Conservation (phyloP, 2,329 filamentous ascomycete species). For the Stachybotrys chartarum region DNA sequence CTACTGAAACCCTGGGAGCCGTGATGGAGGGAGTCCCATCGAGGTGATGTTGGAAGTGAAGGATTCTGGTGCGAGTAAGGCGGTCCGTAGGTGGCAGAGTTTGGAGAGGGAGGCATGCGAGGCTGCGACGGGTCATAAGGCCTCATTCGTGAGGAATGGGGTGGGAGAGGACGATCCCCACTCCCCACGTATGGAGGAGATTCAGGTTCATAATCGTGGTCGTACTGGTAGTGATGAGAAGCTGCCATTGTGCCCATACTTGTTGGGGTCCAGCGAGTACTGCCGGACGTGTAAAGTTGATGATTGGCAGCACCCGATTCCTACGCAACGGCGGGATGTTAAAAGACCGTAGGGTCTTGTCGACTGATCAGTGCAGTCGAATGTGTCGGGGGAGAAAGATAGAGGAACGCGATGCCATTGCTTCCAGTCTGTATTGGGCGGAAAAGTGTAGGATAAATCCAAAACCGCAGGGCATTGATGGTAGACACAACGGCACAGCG, state of each 20-base stretch:
- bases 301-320: background rate
- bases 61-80: background rate
- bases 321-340: background rate
- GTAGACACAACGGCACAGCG: background rate
- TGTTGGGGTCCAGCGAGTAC: background rate
- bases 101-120: background rate
- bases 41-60: slow-evolving; percentile 23
- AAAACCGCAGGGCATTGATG: background rate
- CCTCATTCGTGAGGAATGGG: background rate
- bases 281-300: background rate
- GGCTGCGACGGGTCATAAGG: background rate
- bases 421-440: background rate
- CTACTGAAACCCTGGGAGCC: slow-evolving; percentile 17
- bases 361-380: background rate
- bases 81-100: background rate
- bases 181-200: background rate
- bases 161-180: background rate
- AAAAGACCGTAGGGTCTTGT: background rate
- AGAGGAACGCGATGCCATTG: background rate
- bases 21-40: slow-evolving; percentile 37
- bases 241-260: slow-evolving; percentile 7
- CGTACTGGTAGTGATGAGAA: slow-evolving; percentile 8
- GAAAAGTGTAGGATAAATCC: background rate
- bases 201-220: slow-evolving; percentile 11
- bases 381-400: slow-evolving; percentile 2